Conservation (phyloP, 2,329 filamentous ascomycete species). For the Paraphaeosphaeria minitans region DNA sequence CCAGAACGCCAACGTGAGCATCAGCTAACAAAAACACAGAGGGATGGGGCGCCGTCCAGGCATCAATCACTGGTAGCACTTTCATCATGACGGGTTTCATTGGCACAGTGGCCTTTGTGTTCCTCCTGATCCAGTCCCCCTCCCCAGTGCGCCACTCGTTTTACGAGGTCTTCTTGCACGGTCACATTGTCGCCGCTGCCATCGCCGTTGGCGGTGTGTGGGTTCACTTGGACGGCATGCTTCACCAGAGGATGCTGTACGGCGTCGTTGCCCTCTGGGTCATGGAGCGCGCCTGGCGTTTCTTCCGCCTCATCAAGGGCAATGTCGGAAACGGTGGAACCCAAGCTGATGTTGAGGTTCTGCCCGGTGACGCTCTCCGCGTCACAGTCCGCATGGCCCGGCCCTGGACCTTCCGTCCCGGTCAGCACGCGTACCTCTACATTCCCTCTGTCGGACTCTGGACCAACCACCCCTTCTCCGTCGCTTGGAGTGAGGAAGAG, state of each 20-base stretch:
- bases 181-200: slow-evolving; percentile 70
- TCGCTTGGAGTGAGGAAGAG: slow-evolving; percentile 76
- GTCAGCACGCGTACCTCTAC: slow-evolving; percentile 81
- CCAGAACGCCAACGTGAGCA: not conserved
- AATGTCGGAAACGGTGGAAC: slow-evolving; percentile 71
- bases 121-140: slow-evolving; percentile 70
- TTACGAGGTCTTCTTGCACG: slow-evolving; percentile 76
- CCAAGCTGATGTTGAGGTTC: slow-evolving; percentile 72
- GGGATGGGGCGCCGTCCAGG: slow-evolving; percentile 57
- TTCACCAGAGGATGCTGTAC: slow-evolving; percentile 66
- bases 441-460: slow-evolving; percentile 72
- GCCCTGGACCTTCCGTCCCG: slow-evolving; percentile 76
- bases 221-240: slow-evolving; percentile 62
- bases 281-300: slow-evolving; percentile 59
- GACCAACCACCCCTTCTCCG: slow-evolving; percentile 80
- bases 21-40: slow-evolving; percentile 30
- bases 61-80: slow-evolving; percentile 47
- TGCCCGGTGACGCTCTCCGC: slow-evolving; percentile 75
- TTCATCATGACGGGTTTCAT: slow-evolving; percentile 68
- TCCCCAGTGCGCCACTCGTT: slow-evolving; percentile 76
- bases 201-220: slow-evolving; percentile 67
- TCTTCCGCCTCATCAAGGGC: slow-evolving; percentile 64
- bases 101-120: slow-evolving; percentile 64
- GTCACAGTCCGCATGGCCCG: slow-evolving; percentile 75
- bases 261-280: slow-evolving; percentile 70